Evolutionary conservation across 202 grass and related monocot species (phyloP).

Genomic region (Brachypodium distachyon): DNA sequence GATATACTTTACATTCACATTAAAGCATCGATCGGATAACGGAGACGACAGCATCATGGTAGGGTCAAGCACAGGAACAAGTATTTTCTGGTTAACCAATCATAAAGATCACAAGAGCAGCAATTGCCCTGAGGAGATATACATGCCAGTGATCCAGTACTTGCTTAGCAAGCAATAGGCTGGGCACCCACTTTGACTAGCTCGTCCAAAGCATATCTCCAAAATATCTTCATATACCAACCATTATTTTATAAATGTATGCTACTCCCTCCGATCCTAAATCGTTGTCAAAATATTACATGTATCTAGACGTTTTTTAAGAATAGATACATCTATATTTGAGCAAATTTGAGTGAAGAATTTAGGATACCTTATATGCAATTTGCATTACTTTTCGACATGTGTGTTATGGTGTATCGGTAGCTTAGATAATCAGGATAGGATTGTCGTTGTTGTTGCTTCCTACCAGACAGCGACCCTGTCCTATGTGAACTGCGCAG

Average conservation of each 20-base stretch:
- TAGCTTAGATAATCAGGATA: background rate
- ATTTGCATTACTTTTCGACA: slow-evolving; percentile 21
- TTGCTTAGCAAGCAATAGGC: background rate
- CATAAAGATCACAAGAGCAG: background rate
- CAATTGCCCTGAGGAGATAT: background rate
- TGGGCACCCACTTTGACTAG: background rate
- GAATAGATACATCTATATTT: too few relatives aligned
- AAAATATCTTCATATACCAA: background rate
- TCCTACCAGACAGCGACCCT: background rate
- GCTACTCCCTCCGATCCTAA: too few relatives aligned
- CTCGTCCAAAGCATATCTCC: slow-evolving; percentile 18
- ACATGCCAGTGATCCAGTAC: background rate
- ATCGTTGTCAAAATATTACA: too few relatives aligned
- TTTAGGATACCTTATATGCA: too few relatives aligned
- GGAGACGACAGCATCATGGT: background rate
- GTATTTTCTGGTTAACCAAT: background rate
- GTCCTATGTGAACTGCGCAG: background rate
- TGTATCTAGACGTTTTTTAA: too few relatives aligned
- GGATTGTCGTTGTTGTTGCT: background rate
- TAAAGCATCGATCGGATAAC: background rate
- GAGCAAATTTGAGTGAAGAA: too few relatives aligned
- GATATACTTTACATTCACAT: too few relatives aligned
- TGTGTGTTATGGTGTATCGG: background rate
- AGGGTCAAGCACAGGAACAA: background rate
- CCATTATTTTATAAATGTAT: too few relatives aligned